Evolutionary conservation across 225 moss, liverwort and hornwort species (phyloP), one percentile per base, ranked within the genome.

Genomic region (Thuidium tamariscinum): DNA sequence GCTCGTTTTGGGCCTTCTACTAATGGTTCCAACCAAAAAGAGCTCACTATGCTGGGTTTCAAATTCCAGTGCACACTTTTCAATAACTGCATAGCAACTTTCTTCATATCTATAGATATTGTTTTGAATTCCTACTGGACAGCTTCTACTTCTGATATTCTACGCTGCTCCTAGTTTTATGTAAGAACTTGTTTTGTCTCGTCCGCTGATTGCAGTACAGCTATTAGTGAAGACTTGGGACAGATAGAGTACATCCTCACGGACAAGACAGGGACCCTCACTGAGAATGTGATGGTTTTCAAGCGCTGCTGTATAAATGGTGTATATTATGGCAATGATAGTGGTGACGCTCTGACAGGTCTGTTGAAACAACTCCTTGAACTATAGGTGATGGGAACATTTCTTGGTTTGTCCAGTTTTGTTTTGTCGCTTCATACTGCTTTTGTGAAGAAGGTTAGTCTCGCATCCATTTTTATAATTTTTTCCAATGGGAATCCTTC

Each of bases 201-300:
- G 41, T 92, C 63, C 82, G 82, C 86, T 88, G 87, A 93, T 91
- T 96, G 94, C 97, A 97, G 95, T 91, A 99, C 99, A 91, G 96
- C 95, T 82, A 95, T 99, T 80, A 95, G 93, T 88, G 99, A 99
- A 94, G 99, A 99, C 86, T 88, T 99, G 89, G 99, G 99, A 62
- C 99, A 99, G 87, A 94, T 99, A 88, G 96, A 99, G 83, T 99
- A 96, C 70, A 94, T 99, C 82, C 94, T 99, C 16, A 97, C 99
- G 54, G 99, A 99, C 82, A 99, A 99, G 90, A 99, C 99, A 73
- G 99, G 99, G 76, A 99, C 99, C 49, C 95, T 99, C 69, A 99
- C 99, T 79, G 97, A 99, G 85, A 99, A 99, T 92, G 86, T 93
- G 54, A 99, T 99, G 99, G 80, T 93, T 59, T 96, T 99, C 86